Evolutionary conservation across 2,329 filamentous ascomycete species (phyloP), one percentile per base, ranked within the genome.

Genomic region (Fusarium abutilonis): DNA sequence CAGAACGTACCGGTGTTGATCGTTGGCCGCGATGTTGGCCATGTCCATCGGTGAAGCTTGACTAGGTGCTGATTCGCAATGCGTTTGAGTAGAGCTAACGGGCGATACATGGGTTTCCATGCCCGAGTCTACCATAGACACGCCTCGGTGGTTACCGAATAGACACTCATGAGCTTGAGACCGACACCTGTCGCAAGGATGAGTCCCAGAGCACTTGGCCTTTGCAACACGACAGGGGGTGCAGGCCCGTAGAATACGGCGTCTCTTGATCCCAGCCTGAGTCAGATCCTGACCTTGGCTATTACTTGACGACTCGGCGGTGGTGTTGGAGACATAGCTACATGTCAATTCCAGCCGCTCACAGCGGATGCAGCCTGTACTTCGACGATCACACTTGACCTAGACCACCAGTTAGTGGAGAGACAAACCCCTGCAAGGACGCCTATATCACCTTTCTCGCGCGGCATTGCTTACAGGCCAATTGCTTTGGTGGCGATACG

Each of bases 221-320:
- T 78, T 78, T 11, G 72, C 68, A 32, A 56, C 62, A 4, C 76
- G 70, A 59, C 76, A 78, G n/a, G 63, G 47, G 3, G 66, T 52
- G 49, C 76, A 78, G 6, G 76, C 76, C 8, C 55, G 55, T 0
- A 57, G 53, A 1, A 64, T 64, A 0, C 72, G 60, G 1, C 69
- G 60, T 4, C 72, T 58, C 54, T 70, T 70, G 28, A 66, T 72
- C 1, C 72, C 72, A 1, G 72, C 71, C 29, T 73, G 63, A 0
- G 71, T 73, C 26, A 72, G 49, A 0, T 60, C 54, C 2, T 59
- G 35, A 3, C 43, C 21, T 17, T 7, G 11, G 17, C 19, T 19
- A 41, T 40, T n/a, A 9, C 21, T n/a, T 1, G 28, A 19, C 9
- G 26, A 6, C 0, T 23, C 17, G 3, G 13, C 6, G 2, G 15